These are phyloP conservation scores for Yamadazyma epiphylla DNA, from an alignment of 1,139 yeast genomes.

Conservation along the genomic window DNA sequence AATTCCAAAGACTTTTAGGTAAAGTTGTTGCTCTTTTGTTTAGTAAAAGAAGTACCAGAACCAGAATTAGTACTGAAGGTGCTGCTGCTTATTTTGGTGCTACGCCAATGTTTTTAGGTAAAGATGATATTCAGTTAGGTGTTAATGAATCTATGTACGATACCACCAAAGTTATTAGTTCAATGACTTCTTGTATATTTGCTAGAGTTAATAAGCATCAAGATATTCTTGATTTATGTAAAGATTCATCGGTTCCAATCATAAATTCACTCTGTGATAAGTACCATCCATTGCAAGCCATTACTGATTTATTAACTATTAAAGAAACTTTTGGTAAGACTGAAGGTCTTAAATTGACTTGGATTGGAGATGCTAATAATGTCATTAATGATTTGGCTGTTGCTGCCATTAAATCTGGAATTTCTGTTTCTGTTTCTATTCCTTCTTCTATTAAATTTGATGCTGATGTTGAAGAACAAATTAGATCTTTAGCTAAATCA, in stretches of 20 bases:
- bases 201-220: constrained; percentile 90
- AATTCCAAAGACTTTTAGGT: constrained; percentile 64
- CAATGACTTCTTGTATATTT: constrained; percentile 92
- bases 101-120: constrained; percentile 93
- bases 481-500: constrained; percentile 48
- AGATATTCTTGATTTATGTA: constrained; percentile 73
- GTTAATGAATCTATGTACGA: constrained; percentile 89
- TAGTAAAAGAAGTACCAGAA: constrained; percentile 89
- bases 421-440: constrained; percentile 77
- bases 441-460: constrained; percentile 72
- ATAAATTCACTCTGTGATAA: constrained; percentile 91
- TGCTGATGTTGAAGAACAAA: constrained; percentile 50
- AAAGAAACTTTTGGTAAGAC: constrained; percentile 65
- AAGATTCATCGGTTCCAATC: constrained; percentile 81
- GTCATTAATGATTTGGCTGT: constrained; percentile 92
- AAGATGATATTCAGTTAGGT: constrained; percentile 94
- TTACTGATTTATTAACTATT: constrained; percentile 84
- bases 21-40: constrained; percentile 80
- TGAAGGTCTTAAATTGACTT: constrained; percentile 72
- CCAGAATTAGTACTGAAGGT: constrained; percentile 91
- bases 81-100: constrained; percentile 94
- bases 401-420: constrained; percentile 83
- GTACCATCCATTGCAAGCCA: constrained; percentile 93
- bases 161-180: constrained; percentile 82
- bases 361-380: constrained; percentile 97